Evolutionary conservation across 768 basidiomycete genomes (phyloP).

Genomic region (Leccinum fibrillosum): DNA sequence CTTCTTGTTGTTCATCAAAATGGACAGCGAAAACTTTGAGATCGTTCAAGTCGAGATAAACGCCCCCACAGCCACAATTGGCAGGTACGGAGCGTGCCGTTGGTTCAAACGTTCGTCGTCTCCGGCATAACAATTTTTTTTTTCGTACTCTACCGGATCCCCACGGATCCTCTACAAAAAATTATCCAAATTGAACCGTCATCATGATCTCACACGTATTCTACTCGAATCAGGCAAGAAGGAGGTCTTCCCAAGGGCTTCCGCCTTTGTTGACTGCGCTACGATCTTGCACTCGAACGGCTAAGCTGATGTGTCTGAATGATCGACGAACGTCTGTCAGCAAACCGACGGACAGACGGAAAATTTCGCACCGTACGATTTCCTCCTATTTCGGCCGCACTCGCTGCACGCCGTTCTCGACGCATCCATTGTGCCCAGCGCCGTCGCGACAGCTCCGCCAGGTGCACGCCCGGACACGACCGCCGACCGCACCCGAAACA

Average conservation of each 20-base stretch:
- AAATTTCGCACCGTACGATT: background rate
- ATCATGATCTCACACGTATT: background rate
- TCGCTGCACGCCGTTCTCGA: conserved; percentile 2
- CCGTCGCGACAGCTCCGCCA: conserved; percentile 1
- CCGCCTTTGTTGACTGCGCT: background rate
- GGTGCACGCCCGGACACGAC: conserved; percentile 2
- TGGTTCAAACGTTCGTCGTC: background rate
- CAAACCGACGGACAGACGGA: background rate
- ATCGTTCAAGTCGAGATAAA: background rate
- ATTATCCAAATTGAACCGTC: background rate
- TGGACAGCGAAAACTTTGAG: background rate
- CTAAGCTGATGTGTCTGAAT: background rate
- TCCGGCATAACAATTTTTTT: too few relatives aligned
- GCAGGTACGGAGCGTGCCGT: background rate
- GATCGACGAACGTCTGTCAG: background rate
- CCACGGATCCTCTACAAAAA: too few relatives aligned
- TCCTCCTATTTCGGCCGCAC: background rate
- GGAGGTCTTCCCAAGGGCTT: background rate
- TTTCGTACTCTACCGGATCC: too few relatives aligned
- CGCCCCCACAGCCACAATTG: background rate
- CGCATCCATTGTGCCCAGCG: conserved; percentile 7
- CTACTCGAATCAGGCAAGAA: background rate
- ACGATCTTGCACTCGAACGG: background rate
- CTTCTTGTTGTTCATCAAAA: conserved; percentile 20
- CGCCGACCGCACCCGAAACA: conserved; percentile 17